phyloP scores from a whole-genome alignment of 352 stramenopile species.

The Globisporangium heterothallicum region DNA sequence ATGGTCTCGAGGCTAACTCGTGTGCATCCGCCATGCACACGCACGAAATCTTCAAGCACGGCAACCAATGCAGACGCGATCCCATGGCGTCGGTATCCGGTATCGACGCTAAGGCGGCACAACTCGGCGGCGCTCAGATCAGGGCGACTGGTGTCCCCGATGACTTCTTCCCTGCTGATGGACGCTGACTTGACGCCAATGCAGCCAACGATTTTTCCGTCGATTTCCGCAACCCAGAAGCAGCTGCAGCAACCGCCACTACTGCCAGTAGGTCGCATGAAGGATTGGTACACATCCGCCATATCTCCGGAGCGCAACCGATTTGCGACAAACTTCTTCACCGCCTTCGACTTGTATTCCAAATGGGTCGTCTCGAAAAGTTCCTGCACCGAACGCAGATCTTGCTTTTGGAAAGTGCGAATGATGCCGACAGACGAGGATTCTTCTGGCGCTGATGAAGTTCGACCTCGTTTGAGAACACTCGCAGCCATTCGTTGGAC shows the following conservation, averaged over 20 bases:
- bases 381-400: constrained; percentile 36
- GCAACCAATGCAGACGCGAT: constrained; percentile 42
- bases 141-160: neutral
- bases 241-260: constrained; percentile 13
- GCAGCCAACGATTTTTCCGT: constrained; percentile 41
- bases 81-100: constrained; percentile 31
- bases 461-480: neutral
- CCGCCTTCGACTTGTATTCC: constrained; percentile 54
- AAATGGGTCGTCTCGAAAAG: constrained; percentile 63
- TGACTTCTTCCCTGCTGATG: no score
- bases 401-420: constrained; percentile 41
- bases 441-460: neutral
- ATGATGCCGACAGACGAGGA: constrained; percentile 22
- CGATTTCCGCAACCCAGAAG: constrained; percentile 62
- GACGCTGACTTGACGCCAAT: constrained; percentile 44
- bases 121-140: constrained; percentile 31
- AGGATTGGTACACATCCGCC: constrained; percentile 37
- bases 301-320: constrained; percentile 50
- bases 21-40: constrained; percentile 18
- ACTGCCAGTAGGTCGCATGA: constrained; percentile 18
- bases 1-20: constrained; percentile 59
- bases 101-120: constrained; percentile 52
- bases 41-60: constrained; percentile 35
- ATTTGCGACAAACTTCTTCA: constrained; percentile 64
- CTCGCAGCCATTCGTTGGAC: constrained; percentile 19